Evolutionary conservation across 768 basidiomycete species (phyloP).

Genomic region (Amylocystis lapponica): DNA sequence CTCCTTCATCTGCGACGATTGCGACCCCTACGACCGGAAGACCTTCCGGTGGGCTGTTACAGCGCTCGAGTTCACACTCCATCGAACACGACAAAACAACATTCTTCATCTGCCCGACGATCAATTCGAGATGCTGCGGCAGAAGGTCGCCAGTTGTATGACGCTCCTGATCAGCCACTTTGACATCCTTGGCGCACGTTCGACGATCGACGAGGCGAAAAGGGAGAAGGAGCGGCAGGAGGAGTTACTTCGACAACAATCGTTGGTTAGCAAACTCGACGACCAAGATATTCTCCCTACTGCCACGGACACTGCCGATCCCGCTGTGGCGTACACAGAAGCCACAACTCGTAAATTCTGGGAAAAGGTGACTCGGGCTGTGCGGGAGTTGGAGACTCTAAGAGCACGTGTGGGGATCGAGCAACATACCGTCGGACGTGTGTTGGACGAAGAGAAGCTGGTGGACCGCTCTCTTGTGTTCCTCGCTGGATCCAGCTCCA

Average conservation of each 20-base stretch:
- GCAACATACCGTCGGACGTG: slow-evolving; percentile 80
- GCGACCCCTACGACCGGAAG: slow-evolving; percentile 90
- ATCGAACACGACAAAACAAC: slow-evolving; percentile 80
- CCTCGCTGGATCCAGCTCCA: slow-evolving; percentile 92
- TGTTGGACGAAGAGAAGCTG: slow-evolving; percentile 87
- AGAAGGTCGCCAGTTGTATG: slow-evolving; percentile 94
- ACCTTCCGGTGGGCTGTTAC: slow-evolving; percentile 99
- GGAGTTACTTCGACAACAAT: slow-evolving; percentile 50
- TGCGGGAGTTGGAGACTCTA: slow-evolving; percentile 59
- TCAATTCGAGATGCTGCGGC: slow-evolving; percentile 86
- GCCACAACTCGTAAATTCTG: slow-evolving; percentile 68
- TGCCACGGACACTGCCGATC: slow-evolving; percentile 30
- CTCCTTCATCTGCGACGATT: slow-evolving; percentile 96
- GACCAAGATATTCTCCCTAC: slow-evolving; percentile 40
- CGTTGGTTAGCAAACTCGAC: slow-evolving; percentile 38
- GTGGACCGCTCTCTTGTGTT: slow-evolving; percentile 94
- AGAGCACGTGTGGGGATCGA: slow-evolving; percentile 58
- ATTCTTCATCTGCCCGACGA: slow-evolving; percentile 84
- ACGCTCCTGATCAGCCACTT: slow-evolving; percentile 96
- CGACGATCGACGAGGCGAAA: slow-evolving; percentile 79
- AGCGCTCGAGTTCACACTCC: slow-evolving; percentile 87
- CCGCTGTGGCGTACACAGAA: slow-evolving; percentile 45
- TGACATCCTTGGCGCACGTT: slow-evolving; percentile 93
- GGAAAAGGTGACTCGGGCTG: slow-evolving; percentile 58
- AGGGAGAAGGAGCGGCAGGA: slow-evolving; percentile 86